Percentiles rank a stretch among this genome's conserved stretches.
Conservation (phyloP, 441 rosid genomes). For the Brassica hybrid region DNA sequence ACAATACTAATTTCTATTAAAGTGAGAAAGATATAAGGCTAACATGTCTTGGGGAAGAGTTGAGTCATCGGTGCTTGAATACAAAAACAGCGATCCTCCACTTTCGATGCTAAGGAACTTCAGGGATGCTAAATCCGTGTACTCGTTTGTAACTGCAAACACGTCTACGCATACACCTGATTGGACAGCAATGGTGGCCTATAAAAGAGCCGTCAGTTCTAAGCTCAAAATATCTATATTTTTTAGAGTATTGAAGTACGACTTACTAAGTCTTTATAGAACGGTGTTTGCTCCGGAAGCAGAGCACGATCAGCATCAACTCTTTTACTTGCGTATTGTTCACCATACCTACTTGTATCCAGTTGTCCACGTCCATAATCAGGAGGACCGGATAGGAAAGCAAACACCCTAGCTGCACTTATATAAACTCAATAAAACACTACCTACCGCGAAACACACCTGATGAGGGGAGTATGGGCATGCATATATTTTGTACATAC, state of each 20-base stretch:
- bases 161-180: constrained; percentile 97
- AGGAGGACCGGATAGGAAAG: constrained; percentile 97
- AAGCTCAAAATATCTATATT: constrained; percentile 36
- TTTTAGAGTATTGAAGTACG: constrained; percentile 30
- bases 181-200: constrained; percentile 98
- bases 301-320: constrained; percentile 99
- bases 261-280: constrained; percentile 91
- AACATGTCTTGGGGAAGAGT: constrained; percentile 99
- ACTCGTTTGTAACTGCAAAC: constrained; percentile 97
- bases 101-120: constrained; percentile 98
- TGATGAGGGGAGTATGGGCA: constrained; percentile 11
- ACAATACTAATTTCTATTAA: not conserved
- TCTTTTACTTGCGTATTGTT: constrained; percentile 98
- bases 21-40: constrained; percentile 23
- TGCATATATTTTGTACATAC: constrained; percentile 49
- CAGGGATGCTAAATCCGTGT: constrained; percentile 96
- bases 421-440: constrained; percentile 39
- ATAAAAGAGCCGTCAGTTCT: constrained; percentile 57
- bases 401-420: constrained; percentile 91
- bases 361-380: constrained; percentile 98
- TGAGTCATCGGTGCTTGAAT: constrained; percentile 93
- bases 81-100: constrained; percentile 88
- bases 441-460: not conserved
- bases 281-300: constrained; percentile 98
- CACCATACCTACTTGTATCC: constrained; percentile 97